Evolutionary conservation across 306 rosid species (phyloP), one percentile per base, ranked within the genome.

Genomic region (Biancaea sappan): DNA sequence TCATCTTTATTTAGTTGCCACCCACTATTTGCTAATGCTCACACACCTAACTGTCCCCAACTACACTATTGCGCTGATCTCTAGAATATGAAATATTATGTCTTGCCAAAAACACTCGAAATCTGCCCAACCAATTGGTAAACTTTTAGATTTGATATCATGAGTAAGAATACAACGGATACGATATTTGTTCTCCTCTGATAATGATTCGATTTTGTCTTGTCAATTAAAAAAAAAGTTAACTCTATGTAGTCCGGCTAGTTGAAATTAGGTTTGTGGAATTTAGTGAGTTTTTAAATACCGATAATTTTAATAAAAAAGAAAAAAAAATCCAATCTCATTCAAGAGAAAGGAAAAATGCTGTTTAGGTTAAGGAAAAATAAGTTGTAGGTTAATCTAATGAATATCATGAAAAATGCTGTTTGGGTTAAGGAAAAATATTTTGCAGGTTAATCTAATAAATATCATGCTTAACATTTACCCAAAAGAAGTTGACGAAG

Each of bases 1-100:
- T 76, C 48, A 77, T 48, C 69, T 69, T 72, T 79, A 32, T 50
- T 19, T 52, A 58, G 77, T 64, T 68, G 77, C 65, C 5, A 40
- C 29, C 68, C 68, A 62, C 68, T 62, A n/a, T 22, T 60, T 10
- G 68, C 25, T 62, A 62, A 35, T 62, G 68, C 69, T 24, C 73
- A 8, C 73, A 8, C 44, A 60, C 82, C 82, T 44, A 72, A 76
- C 25, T 57, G 6, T 22, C 48, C 16, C 69, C 51, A 53, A 43
- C 60, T 50, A 77, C 69, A 44, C 54, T 31, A 2, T 70, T 9
- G 46, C 25, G 32, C 41, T 74, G n/a, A 13, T 41, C 57, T 69
- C 72, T 47, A 69, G 68, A 73, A 13, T 53, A 69, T 66, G 28
- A 44, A 4, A 73, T n/a, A n/a, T 72, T 80, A n/a, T 62, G 18